Conservation (phyloP, 805 yeast genomes). For the Saturnispora zaruensis region DNA sequence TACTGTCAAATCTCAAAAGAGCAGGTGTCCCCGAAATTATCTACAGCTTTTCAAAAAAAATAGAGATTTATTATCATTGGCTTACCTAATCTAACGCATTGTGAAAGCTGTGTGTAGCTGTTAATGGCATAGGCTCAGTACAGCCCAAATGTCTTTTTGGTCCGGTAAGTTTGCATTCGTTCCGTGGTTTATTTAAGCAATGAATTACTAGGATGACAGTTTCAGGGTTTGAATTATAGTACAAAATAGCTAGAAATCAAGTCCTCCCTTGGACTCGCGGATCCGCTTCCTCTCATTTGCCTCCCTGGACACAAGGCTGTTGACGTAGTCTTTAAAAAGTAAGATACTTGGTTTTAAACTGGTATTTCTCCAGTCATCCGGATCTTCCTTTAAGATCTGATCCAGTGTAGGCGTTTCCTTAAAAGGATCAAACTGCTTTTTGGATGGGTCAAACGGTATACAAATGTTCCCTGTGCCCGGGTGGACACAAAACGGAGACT, state of each 20-base stretch:
- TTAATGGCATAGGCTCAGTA: too few species aligned
- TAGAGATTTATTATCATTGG: too few species aligned
- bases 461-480: conserved; percentile 94
- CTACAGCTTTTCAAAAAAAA: neutral
- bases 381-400: conserved; percentile 56
- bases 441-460: conserved; percentile 65
- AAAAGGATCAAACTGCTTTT: conserved; percentile 61
- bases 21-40: conserved; percentile 2
- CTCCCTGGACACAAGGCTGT: conserved; percentile 3
- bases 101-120: too few species aligned
- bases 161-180: too few species aligned
- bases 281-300: conserved; percentile 1
- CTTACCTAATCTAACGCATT: neutral
- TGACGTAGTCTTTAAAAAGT: conserved; percentile 8
- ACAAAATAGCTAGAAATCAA: neutral
- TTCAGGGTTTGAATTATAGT: neutral
- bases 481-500: conserved; percentile 94
- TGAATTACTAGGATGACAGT: neutral
- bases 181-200: too few species aligned
- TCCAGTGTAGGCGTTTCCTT: conserved; percentile 65
- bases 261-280: conserved; percentile 1
- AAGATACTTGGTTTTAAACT: conserved; percentile 31
- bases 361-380: conserved; percentile 53
- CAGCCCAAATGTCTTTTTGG: too few species aligned
- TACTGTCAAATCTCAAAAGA: neutral